Percentiles rank a stretch among this genome's conserved stretches.
Conservation (phyloP, 768 basidiomycete species). For the Tulasnella sp. region DNA sequence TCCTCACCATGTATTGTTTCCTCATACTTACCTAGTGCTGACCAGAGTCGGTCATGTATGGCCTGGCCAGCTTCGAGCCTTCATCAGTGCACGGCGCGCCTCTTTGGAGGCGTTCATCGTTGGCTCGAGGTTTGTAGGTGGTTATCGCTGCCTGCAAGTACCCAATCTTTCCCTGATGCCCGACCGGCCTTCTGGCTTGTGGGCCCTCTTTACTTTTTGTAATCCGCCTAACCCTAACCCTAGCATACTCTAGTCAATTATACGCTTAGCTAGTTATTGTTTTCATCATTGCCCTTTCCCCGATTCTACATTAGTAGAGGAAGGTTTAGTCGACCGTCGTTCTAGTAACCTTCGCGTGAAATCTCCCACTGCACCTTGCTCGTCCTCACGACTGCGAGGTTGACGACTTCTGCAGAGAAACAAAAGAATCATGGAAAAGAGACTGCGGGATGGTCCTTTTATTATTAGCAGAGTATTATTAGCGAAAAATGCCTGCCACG, state of each 20-base stretch:
- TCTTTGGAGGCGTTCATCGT: neutral
- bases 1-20: neutral
- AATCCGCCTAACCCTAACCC: constrained; percentile 5
- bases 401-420: no score
- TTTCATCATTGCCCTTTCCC: no score
- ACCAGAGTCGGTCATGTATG: constrained; percentile 6
- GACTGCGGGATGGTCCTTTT: no score
- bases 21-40: constrained; percentile 27
- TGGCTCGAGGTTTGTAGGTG: constrained; percentile 15
- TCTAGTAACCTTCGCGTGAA: no score
- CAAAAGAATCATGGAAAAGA: no score
- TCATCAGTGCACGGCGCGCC: constrained; percentile 25
- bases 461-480: no score
- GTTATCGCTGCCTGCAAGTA: constrained; percentile 18
- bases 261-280: no score
- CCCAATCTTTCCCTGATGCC: constrained; percentile 27
- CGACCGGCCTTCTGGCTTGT: constrained; percentile 21
- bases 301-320: no score
- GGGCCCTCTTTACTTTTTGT: constrained; percentile 1
- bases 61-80: constrained; percentile 10
- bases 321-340: no score
- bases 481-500: no score
- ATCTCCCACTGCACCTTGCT: no score
- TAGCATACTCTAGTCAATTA: neutral
- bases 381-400: no score